Base-by-base conservation (phyloP, 768 basidiomycete species). In the Tulasnella sp. region DNA sequence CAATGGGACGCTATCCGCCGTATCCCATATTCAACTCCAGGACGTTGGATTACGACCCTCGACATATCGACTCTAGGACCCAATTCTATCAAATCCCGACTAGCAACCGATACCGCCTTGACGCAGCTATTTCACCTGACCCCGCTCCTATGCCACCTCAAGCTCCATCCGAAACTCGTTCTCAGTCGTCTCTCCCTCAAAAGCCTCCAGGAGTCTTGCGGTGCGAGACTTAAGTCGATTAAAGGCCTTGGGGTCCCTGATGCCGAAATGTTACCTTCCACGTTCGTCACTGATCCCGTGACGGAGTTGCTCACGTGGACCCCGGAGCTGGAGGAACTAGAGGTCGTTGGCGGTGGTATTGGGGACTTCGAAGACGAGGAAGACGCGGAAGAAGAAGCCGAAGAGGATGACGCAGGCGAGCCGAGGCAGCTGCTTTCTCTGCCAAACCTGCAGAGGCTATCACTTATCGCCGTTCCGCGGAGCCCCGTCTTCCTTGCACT, bases 1-100 rank as follows among this genome's bases (percentile, higher is more conserved):
- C 88, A 87, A 80, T 97, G 95, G 95, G 93, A 95, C 80, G 92
- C 93, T 64, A 89, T 97, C 76, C 89, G 93, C 72, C 88, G 95
- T 71, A 94, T 93, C 79, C 93, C 93, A 0, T 92, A 91, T 80
- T 96, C 94, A 4, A 87, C 91, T 0, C 95, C 95, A 1, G 95
- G 95, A 37, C 87, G 95, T 81, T 96, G 93, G 91, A 89, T 97
- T 0, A 91, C 90, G 77, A 82, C 81, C 12, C 85, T 97, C 31
- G 91, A 97, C 82, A 83, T 97, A 7, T 90, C 92, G 5, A 82
- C 83, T 29, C 79, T 93, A 40, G 79, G 81, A 64, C 85, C 84
- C 79, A 81, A 80, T 67, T 84, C 86, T 34, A 84, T 85, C 78
- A 82, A 85, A 11, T 86, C 90, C 72, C 84, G 86, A 34, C 85